A percentile compares a stretch with the other conserved stretches of the same genome.
These are phyloP conservation scores for Hevea brasiliensis DNA, from an alignment of 345 rosid species.

Conservation along the genomic window DNA sequence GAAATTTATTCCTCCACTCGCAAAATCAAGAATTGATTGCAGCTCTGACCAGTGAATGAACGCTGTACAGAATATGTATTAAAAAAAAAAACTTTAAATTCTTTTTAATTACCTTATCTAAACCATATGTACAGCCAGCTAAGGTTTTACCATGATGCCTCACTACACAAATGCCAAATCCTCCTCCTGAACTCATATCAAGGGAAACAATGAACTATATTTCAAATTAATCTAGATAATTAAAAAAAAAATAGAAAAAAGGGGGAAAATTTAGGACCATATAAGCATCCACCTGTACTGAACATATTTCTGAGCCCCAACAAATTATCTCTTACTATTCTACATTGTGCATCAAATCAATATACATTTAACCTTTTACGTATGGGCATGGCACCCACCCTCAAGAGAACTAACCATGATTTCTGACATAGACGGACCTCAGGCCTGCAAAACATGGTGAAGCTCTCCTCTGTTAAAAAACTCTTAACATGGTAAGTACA, in stretches of 20 bases:
- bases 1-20: too few relatives aligned
- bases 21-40: too few relatives aligned
- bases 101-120: background rate
- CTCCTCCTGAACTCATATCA: constrained; percentile 12
- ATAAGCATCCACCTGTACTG: constrained; percentile 22
- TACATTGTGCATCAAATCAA: constrained; percentile 27
- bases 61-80: too few relatives aligned
- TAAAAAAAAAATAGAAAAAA: background rate
- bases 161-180: constrained; percentile 1
- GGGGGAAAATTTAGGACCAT: constrained; percentile 17
- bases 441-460: constrained; percentile 30
- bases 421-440: constrained; percentile 14
- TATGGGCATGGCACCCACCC: constrained; percentile 13
- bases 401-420: constrained; percentile 9
- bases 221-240: constrained; percentile 18
- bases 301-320: constrained; percentile 14
- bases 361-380: constrained; percentile 32
- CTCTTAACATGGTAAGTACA: background rate
- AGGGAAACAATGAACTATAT: constrained; percentile 20
- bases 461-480: constrained; percentile 2
- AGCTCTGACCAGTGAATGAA: too few relatives aligned
- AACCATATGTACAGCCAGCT: constrained; percentile 4
- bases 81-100: too few relatives aligned
- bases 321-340: constrained; percentile 29
- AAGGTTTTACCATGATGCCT: background rate